phyloP scores from a whole-genome alignment of 331 rosid genomes.

The Arachis monticola region DNA sequence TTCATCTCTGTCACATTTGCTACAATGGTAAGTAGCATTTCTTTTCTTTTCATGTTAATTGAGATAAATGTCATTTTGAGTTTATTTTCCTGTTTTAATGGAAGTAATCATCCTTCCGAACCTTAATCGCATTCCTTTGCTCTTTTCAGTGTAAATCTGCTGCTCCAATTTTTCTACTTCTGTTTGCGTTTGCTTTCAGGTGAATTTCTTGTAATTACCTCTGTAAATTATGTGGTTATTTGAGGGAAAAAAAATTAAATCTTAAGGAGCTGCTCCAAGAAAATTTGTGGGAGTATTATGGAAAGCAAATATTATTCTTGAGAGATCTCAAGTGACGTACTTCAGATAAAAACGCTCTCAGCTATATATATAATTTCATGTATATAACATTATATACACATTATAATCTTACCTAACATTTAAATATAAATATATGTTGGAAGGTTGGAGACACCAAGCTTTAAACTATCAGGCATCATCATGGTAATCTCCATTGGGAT shows the following conservation, averaged over 20 bases:
- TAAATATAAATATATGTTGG: conserved; percentile 42
- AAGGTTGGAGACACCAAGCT: conserved; percentile 95
- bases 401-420: conserved; percentile 21
- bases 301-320: no score
- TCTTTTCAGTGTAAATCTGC: conserved; percentile 95
- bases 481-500: conserved; percentile 80
- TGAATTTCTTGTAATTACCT: conserved; percentile 46
- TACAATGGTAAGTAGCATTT: conserved; percentile 84
- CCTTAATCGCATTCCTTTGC: conserved; percentile 25
- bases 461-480: conserved; percentile 88
- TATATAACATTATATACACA: background rate
- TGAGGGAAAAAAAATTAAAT: no score
- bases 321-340: no score
- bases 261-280: no score
- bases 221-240: conserved; percentile 23
- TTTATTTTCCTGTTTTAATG: conserved; percentile 18
- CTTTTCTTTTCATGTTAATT: conserved; percentile 30
- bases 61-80: conserved; percentile 8
- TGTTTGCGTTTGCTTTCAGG: conserved; percentile 98
- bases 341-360: no score
- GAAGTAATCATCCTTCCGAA: conserved; percentile 26
- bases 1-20: conserved; percentile 97
- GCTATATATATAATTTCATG: conserved; percentile 1
- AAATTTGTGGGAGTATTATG: no score
- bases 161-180: conserved; percentile 95